Conservation (phyloP, 1,139 yeast species). For the Pichia sp. region DNA sequence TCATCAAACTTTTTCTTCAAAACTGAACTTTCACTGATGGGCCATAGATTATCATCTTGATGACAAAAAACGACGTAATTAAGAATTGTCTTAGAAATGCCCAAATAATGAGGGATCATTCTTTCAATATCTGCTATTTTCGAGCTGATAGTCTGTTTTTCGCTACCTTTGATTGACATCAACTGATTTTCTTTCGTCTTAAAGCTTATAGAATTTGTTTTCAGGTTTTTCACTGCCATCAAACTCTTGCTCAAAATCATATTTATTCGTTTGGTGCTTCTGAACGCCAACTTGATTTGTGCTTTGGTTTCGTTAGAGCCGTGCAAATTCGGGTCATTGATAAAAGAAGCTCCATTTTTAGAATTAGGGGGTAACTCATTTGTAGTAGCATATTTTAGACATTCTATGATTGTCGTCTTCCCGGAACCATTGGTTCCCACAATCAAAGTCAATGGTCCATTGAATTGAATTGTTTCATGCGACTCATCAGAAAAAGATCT, state of each 20-base stretch:
- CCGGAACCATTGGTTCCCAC: conserved; percentile 98
- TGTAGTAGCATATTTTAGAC: conserved; percentile 88
- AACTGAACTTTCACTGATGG: conserved; percentile 82
- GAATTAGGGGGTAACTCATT: conserved; percentile 95
- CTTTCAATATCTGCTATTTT: conserved; percentile 80
- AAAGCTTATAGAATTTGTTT: conserved; percentile 54
- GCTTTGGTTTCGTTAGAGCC: conserved; percentile 77
- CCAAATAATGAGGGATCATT: conserved; percentile 73
- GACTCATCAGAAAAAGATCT: conserved; percentile 82
- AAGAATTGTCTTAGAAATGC: conserved; percentile 80
- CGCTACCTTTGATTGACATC: conserved; percentile 53
- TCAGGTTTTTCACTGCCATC: conserved; percentile 53
- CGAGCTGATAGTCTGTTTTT: conserved; percentile 67
- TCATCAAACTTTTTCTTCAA: conserved; percentile 92
- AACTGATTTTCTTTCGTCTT: conserved; percentile 90
- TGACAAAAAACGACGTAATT: conserved; percentile 96
- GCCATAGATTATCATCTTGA: conserved; percentile 97
- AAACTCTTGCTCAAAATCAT: conserved; percentile 86
- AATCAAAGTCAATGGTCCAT: conserved; percentile 82
- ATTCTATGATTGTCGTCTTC: conserved; percentile 95
- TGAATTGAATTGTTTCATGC: conserved; percentile 83
- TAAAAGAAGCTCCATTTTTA: conserved; percentile 85
- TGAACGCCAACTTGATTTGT: conserved; percentile 83
- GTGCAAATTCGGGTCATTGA: conserved; percentile 83
- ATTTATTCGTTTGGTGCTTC: conserved; percentile 60